Evolutionary conservation across 192 early-diverging fungal genomes (phyloP), one percentile per base, ranked within the genome.

Genomic region (Coemansia sp.): DNA sequence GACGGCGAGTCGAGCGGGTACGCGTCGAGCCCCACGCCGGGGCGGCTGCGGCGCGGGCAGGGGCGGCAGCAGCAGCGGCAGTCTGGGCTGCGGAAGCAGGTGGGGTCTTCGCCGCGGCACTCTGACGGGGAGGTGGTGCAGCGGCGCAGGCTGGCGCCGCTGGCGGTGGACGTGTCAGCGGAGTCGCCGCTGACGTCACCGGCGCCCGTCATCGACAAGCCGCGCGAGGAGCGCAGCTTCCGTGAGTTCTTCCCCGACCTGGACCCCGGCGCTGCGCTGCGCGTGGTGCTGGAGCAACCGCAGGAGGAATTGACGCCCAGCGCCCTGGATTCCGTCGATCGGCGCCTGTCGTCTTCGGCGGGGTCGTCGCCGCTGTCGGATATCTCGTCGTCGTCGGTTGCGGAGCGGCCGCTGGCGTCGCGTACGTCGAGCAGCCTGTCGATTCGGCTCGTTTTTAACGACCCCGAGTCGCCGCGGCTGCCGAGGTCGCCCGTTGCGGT

Each of bases 151-250:
- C 56, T 57, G 10, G 44, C 67, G 44, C 67, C 35, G 34, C 24
- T 50, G 2, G 17, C 62, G 9, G 34, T 17, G 13, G 33, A 57
- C 8, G 31, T 17, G 1, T 54, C 63, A 16, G 16, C 64, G 16
- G 50, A 64, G 29, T 36, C 64, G 48, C 66, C 66, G 10, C 44
- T 68, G n/a, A 34, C 50, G 13, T 27, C 48, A 19, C 64, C 68
- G 29, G 68, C 70, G 5, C 67, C 73, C 41, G 62, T 76, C 10
- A 72, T 78, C 42, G 81, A 83, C 19, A 89, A 90, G 62, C 95
- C 94, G 33, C 85, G 92, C 51, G 95, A 97, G 77, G 95, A 97
- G 76, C 87, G 89, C 48, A 86, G 91, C 19, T 95, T 89, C 70
- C 79, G 84, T 24, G 92, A 92, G 45, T 89, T 91, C 40, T 94